Conservation (phyloP, 805 yeast species). For the Peterozyma toletana region DNA sequence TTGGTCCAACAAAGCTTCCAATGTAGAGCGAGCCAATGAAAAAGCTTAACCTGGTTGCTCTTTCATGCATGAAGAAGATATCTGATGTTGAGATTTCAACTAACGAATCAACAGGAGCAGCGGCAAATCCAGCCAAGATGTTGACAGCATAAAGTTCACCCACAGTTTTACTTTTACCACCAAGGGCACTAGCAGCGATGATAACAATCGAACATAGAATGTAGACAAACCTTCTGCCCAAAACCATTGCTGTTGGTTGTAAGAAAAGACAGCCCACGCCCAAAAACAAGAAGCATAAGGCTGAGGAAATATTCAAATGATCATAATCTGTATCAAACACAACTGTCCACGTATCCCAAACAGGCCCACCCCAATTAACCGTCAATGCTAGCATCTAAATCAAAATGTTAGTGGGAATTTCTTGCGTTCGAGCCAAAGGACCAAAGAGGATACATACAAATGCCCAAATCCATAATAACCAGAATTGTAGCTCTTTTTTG, state of each 20-base stretch:
- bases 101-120: slow-evolving; percentile 31
- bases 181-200: slow-evolving; percentile 13
- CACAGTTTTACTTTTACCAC: slow-evolving; percentile 23
- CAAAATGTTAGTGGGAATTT: too few species aligned
- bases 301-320: slow-evolving; percentile 1
- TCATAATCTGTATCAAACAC: slow-evolving; percentile 11
- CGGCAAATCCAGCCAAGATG: slow-evolving; percentile 19
- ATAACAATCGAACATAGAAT: slow-evolving; percentile 17
- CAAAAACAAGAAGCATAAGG: slow-evolving; percentile 26
- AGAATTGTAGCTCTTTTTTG: too few species aligned
- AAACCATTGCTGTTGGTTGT: slow-evolving; percentile 19
- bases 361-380: too few species aligned
- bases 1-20: slow-evolving; percentile 42
- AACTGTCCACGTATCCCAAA: too few species aligned
- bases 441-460: too few species aligned
- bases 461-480: too few species aligned
- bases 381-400: too few species aligned
- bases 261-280: slow-evolving; percentile 30
- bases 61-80: slow-evolving; percentile 31
- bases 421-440: too few species aligned
- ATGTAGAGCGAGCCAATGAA: slow-evolving; percentile 38
- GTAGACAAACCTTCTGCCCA: slow-evolving; percentile 19
- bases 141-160: slow-evolving; percentile 15
- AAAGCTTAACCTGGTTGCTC: slow-evolving; percentile 23
- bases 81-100: slow-evolving; percentile 34